Base-by-base conservation (phyloP, 1,284 basidiomycete species). In the Trametes versicolor region DNA sequence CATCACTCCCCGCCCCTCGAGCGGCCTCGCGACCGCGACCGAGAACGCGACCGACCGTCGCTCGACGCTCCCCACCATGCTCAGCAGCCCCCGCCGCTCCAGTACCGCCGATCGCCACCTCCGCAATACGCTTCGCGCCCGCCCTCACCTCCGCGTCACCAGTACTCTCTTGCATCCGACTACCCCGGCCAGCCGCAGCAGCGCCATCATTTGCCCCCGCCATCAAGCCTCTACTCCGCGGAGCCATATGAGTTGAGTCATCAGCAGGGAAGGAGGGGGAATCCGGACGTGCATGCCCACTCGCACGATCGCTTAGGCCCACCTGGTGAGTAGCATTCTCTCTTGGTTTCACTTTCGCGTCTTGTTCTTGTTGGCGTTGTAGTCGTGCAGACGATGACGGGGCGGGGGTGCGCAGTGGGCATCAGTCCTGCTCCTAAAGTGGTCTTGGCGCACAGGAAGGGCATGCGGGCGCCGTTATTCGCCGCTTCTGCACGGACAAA, bases 191-290 rank as follows among this genome's bases (percentile, higher is more conserved):
- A 53, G 32, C 39, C 58, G 34, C 39, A 60, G n/a, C 71, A 64
- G 53, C 66, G 65, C 41, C 64, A 67, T 34, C 66, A 63, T 15
- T 68, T 72, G n/a, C 72, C 68, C 2, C 71, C 70, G 32, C 71
- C 69, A n/a, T 67, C 70, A 34, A 37, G 69, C 13, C 60, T 72
- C 21, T 58, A 73, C 32, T 43, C 62, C 47, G 25, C 58, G 48
- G 70, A 72, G 51, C 68, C 70, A 19, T 73, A 72, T 51, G 71
- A 74, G n/a, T 57, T 64, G 48, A 67, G 66, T 32, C 67, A 68
- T 37, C 64, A 39, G 59, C 43, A 57, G 56, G 50, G 50, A 19
- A 66, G 74, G 36, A 56, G 72, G 49, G 52, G 60, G 29, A 67
- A 71, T 34, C 58, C 54, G 15, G 71, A 74, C 55, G 60, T 43